phyloP scores from a whole-genome alignment of 2,329 filamentous ascomycete species.

The Aspergillus candidus region DNA sequence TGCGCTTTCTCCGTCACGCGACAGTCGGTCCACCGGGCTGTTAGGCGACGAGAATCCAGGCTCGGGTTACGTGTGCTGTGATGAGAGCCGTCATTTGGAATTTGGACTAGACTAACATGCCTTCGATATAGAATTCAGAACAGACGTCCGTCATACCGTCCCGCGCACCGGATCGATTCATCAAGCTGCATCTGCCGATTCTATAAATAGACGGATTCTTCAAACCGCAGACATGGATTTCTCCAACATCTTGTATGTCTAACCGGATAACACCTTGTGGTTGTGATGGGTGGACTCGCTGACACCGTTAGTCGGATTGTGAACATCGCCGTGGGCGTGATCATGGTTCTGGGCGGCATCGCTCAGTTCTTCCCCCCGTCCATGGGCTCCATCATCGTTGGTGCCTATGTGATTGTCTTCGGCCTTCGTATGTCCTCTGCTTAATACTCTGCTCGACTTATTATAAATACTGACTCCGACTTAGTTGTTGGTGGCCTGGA shows the following conservation, averaged over 20 bases:
- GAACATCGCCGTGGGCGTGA: conserved; percentile 79
- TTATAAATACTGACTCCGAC: conserved; percentile 17
- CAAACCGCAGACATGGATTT: conserved; percentile 64
- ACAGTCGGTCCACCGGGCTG: conserved; percentile 3
- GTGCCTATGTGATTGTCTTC: conserved; percentile 84
- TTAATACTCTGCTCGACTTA: background rate
- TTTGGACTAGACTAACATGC: no score
- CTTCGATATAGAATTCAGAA: background rate
- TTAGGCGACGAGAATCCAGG: conserved; percentile 8
- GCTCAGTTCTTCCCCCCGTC: conserved; percentile 41
- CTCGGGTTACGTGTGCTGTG: background rate
- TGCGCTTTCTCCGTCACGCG: background rate
- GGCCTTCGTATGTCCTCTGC: conserved; percentile 61
- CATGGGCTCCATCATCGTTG: conserved; percentile 65
- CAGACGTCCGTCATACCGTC: background rate
- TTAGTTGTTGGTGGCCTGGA: conserved; percentile 68
- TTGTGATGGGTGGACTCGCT: conserved; percentile 8
- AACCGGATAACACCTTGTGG: conserved; percentile 3
- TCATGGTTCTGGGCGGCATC: conserved; percentile 79
- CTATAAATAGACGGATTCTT: background rate
- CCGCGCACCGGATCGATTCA: conserved; percentile 1
- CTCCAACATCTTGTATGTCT: conserved; percentile 80
- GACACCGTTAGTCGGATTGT: conserved; percentile 68
- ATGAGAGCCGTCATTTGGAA: no score
- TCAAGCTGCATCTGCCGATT: background rate